Evolutionary conservation across 192 early-diverging fungal species (phyloP), one percentile per base, ranked within the genome.

Genomic region (Coemansia sp.): DNA sequence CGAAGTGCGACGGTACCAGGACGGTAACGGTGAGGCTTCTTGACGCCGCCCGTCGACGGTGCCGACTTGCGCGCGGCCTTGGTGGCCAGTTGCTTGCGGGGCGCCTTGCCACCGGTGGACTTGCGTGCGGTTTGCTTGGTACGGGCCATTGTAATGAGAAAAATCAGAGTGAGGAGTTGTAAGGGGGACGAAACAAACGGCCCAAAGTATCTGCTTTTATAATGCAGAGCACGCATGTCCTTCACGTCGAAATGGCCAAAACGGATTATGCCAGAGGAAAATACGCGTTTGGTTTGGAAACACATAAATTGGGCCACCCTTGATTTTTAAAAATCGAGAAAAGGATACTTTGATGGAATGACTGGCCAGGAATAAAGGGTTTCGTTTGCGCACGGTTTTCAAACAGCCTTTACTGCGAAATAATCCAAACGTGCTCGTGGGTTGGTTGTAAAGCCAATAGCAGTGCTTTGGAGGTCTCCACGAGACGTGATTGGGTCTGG

Each of bases 31-130:
- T 91, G 89, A 55, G 88, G 88, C 82, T 89, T 89, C 93, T 95
- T 95, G 71, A 97, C 95, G 83, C 94, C 94, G 73, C 95, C 95
- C 61, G 93, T 92, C 48, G 49, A 54, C 32, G 89, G 90, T 11
- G 96, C 94, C n/a, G 92, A 92, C 85, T 96, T 99, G 86, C 95
- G 92, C 23, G 97, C 96, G 27, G 95, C 95, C 87, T 96, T 96
- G 78, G 95, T 98, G 58, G 93, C 93, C 58, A 92, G 86, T 82
- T 94, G 94, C 87, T 97, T 98, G 69, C 96, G 89, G 49, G 97
- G 97, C 22, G 97, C 97, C 83, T 98, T 98, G 73, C 97, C 97
- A 81, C 97, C 97, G 62, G 97, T 98, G 49, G 95, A 97, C 84
- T 98, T 98, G 82, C 96, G 92, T 45, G 96, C 94, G 54, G 94